Percentiles rank a stretch among this genome's conserved stretches.
Conservation (phyloP, 331 rosid genomes). For the Saraca asoca region DNA sequence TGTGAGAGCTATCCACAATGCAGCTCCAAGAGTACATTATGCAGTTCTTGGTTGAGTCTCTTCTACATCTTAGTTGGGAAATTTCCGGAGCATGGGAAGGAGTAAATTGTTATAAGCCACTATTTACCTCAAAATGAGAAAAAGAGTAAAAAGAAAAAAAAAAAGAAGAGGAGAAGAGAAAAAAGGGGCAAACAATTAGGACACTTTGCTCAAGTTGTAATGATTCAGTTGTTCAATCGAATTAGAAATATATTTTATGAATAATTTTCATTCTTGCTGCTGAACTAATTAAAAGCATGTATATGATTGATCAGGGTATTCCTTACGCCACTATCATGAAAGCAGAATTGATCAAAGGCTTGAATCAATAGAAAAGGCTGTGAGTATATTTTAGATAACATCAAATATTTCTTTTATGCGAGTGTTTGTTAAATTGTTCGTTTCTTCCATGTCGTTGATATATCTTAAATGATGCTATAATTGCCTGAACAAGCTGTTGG, state of each 20-base stretch:
- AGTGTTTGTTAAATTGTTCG: background rate
- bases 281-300: background rate
- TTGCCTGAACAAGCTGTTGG: background rate
- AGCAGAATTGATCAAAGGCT: constrained; percentile 78
- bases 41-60: too few relatives aligned
- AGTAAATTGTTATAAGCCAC: background rate
- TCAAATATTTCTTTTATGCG: background rate
- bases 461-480: background rate
- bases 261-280: background rate
- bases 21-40: too few relatives aligned
- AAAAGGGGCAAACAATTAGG: too few relatives aligned
- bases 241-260: too few relatives aligned
- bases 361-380: constrained; percentile 78
- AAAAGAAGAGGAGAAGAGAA: background rate
- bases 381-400: constrained; percentile 37
- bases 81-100: background rate
- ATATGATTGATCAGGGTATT: constrained; percentile 59
- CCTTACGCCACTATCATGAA: constrained; percentile 74
- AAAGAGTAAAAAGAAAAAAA: background rate
- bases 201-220: background rate
- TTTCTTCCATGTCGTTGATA: constrained; percentile 10
- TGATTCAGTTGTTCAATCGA: background rate
- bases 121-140: background rate
- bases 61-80: background rate
- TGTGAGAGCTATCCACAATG: too few relatives aligned